Base-by-base conservation (phyloP, 768 basidiomycete genomes). In the Boletus coccyginus region DNA sequence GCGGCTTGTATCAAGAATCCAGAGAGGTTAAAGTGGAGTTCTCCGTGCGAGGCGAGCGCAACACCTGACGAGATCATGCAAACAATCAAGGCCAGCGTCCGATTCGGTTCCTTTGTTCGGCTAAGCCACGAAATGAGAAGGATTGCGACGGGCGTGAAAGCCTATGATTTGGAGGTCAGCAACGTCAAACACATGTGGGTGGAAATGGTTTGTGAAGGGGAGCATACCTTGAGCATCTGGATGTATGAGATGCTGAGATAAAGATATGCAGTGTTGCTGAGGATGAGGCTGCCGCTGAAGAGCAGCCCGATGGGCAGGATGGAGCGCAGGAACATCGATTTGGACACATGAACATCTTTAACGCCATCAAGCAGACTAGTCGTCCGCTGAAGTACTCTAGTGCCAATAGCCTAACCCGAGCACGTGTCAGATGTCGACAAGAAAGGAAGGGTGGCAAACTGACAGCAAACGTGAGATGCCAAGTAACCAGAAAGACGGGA, bases 241-340 rank as follows among this genome's bases (percentile, higher is more conserved):
- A 98, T 98, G 74, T 96, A 98, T 0, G 92, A 85, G 12, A 96
- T 92, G 62, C 86, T 88, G 61, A 98, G 84, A 65, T 92, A 87
- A 21, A 97, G 85, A 72, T 95, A 96, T 3, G 94, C 94, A 2
- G 89, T 90, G 73, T 98, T 98, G 75, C 86, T 89, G 56, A 95
- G 79, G 64, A 98, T 85, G 52, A 98, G 83, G 56, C 90, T 93
- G 27, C 88, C 96, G 36, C 89, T 92, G 81, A 98, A 98, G 54
- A 98, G 84, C 27, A 94, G 68, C 24, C 95, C 94, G 57, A 98
- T 96, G 21, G 96, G 96, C 14, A 98, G 79, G 62, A 98, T 98
- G 35, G 90, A 92, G 54, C 83, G 82, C 38, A 90, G 54, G 70
- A 92, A 96, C 77, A 87, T 81, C 41, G 88, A 80, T 70, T 80